These are phyloP conservation scores for Stephania yunnanensis DNA, from an alignment of 164 flowering plant species.

Conservation along the genomic window DNA sequence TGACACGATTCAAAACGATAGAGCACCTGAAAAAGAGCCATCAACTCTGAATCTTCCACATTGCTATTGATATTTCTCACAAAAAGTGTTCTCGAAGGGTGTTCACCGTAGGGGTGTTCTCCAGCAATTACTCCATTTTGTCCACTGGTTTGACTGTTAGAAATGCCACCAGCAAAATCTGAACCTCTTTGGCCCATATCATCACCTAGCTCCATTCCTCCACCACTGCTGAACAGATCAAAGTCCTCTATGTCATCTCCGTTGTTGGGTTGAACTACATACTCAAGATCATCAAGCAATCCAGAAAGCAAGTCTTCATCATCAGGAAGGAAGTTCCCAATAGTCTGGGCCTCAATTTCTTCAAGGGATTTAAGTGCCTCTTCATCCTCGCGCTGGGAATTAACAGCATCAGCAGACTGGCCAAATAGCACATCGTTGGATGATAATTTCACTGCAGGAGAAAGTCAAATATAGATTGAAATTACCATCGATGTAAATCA, in stretches of 20 bases:
- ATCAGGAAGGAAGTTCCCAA: conserved; percentile 72
- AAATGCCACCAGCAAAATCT: conserved; percentile 25
- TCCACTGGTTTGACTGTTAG: conserved; percentile 18
- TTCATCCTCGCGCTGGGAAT: conserved; percentile 42
- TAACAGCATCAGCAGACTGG: conserved; percentile 32
- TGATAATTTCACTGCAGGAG: conserved; percentile 47
- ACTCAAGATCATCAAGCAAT: conserved; percentile 40
- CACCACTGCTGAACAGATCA: conserved; percentile 51
- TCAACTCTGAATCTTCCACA: conserved; percentile 60
- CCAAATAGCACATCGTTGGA: conserved; percentile 26
- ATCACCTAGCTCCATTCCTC: conserved; percentile 66
- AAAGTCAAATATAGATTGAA: background rate
- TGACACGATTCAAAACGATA: background rate
- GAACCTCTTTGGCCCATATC: conserved; percentile 21
- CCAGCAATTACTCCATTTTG: conserved; percentile 31
- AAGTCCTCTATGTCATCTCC: conserved; percentile 55
- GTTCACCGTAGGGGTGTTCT: conserved; percentile 51
- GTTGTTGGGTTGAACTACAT: conserved; percentile 20
- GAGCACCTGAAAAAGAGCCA: conserved; percentile 59
- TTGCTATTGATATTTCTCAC: conserved; percentile 72
- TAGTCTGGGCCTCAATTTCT: conserved; percentile 78
- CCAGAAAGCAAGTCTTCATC: conserved; percentile 72
- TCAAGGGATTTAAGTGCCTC: conserved; percentile 55
- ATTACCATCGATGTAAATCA: background rate
- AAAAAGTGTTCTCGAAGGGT: conserved; percentile 76